A percentile compares a stretch with the other conserved stretches of the same genome.
Evolutionary conservation across 331 rosid genomes (phyloP).

Genomic region (Prunus yedoensis): DNA sequence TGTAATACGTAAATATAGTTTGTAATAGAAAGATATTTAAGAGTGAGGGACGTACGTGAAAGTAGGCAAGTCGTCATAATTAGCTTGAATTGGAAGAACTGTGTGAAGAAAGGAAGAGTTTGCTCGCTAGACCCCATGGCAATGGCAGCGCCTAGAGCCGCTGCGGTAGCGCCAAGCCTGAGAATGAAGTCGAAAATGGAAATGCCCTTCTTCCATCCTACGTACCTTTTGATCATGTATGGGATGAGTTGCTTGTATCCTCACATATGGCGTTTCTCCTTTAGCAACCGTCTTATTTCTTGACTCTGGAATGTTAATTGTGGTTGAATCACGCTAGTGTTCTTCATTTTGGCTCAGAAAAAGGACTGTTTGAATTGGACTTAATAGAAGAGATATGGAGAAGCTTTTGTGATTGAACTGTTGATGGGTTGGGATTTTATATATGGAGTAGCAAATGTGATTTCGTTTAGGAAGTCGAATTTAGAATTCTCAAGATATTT

Average conservation of each 20-base stretch:
- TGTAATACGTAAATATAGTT: neutral
- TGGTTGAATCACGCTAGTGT: no score
- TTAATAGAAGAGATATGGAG: neutral
- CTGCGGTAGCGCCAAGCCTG: slow-evolving; percentile 26
- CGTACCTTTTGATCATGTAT: no score
- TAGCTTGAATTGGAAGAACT: slow-evolving; percentile 30
- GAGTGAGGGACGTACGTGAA: slow-evolving; percentile 10
- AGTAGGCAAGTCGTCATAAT: slow-evolving; percentile 34
- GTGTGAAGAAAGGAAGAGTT: slow-evolving; percentile 37
- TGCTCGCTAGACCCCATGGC: slow-evolving; percentile 24
- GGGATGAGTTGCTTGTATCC: no score
- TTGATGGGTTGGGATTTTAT: neutral
- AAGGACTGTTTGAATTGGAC: no score
- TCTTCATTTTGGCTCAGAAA: no score
- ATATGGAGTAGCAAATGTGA: neutral
- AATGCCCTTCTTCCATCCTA: slow-evolving; percentile 20
- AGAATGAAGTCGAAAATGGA: slow-evolving; percentile 24
- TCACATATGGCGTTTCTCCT: no score
- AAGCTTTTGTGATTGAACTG: neutral
- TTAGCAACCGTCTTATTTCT: no score
- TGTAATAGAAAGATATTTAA: no score
- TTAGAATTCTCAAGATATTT: neutral
- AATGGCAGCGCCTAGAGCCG: slow-evolving; percentile 23
- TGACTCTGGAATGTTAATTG: no score
- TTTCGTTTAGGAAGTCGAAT: neutral